These are phyloP conservation scores for Mallotus japonicus DNA, from an alignment of 441 rosid species.

Conservation along the genomic window DNA sequence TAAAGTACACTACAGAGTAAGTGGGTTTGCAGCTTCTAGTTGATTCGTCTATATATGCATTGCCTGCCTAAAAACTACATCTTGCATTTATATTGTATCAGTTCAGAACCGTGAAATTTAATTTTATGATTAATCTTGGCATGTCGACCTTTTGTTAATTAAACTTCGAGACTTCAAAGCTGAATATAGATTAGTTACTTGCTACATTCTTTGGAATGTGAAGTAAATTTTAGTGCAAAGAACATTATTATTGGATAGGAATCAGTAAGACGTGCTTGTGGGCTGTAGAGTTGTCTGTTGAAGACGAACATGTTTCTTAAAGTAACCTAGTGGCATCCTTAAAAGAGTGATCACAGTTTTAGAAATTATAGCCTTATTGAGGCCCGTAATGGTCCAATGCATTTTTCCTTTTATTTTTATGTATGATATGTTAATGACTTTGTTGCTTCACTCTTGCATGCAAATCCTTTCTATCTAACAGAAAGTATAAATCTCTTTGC, in stretches of 20 bases:
- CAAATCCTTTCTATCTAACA: not conserved
- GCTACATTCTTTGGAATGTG: not conserved
- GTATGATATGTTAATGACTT: not conserved
- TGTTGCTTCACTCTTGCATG: not conserved
- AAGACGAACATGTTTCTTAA: not conserved
- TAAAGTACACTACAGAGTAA: conserved; percentile 86
- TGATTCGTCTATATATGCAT: not conserved
- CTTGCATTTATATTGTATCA: not conserved
- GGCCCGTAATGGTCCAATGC: not conserved
- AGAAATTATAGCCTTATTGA: not conserved
- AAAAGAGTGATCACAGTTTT: not conserved
- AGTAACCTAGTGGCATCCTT: not conserved
- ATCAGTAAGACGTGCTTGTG: not conserved
- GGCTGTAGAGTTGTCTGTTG: not conserved
- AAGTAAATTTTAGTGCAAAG: not conserved
- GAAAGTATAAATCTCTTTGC: too few species aligned
- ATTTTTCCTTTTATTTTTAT: not conserved
- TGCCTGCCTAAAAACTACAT: too few species aligned
- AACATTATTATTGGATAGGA: not conserved
- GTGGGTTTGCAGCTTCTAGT: conserved; percentile 17
- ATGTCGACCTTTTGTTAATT: not conserved
- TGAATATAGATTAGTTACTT: not conserved
- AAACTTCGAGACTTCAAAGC: not conserved
- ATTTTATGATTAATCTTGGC: not conserved
- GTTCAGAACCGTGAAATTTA: too few species aligned